Conservation (phyloP, 129 eudicot species). For the Flaveria linearis region DNA sequence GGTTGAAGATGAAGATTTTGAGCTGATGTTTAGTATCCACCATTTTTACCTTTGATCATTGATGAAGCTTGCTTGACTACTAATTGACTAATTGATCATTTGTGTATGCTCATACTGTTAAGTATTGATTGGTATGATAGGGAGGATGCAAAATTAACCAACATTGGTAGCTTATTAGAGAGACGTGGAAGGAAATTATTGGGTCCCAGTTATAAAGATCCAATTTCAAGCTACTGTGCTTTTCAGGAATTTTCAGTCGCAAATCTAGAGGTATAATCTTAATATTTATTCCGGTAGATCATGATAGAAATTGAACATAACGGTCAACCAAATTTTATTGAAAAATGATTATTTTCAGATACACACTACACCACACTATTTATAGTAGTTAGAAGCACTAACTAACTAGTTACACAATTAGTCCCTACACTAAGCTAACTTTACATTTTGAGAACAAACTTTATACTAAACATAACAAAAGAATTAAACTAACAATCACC, state of each 20-base stretch:
- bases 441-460: no score
- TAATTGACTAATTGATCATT: slow-evolving; percentile 14
- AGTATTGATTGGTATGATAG: slow-evolving; percentile 36
- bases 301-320: no score
- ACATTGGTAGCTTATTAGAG: slow-evolving; percentile 71
- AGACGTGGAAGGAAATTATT: slow-evolving; percentile 59
- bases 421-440: no score
- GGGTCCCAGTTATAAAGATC: slow-evolving; percentile 76
- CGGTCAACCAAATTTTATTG: no score
- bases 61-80: slow-evolving; percentile 8
- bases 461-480: no score
- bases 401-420: no score
- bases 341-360: no score
- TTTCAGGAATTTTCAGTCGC: slow-evolving; percentile 81
- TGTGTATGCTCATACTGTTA: slow-evolving; percentile 20
- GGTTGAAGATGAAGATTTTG: background rate
- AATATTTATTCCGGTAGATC: background rate
- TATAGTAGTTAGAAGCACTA: no score
- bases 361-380: no score
- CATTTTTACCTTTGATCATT: background rate
- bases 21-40: background rate
- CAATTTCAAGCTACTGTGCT: slow-evolving; percentile 72
- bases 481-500: no score
- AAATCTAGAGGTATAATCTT: slow-evolving; percentile 65
- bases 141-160: slow-evolving; percentile 56